A percentile compares a stretch with the other conserved stretches of the same genome.
Evolutionary conservation across 106 monocot species (phyloP).

Genomic region (Agapanthus africanus): DNA sequence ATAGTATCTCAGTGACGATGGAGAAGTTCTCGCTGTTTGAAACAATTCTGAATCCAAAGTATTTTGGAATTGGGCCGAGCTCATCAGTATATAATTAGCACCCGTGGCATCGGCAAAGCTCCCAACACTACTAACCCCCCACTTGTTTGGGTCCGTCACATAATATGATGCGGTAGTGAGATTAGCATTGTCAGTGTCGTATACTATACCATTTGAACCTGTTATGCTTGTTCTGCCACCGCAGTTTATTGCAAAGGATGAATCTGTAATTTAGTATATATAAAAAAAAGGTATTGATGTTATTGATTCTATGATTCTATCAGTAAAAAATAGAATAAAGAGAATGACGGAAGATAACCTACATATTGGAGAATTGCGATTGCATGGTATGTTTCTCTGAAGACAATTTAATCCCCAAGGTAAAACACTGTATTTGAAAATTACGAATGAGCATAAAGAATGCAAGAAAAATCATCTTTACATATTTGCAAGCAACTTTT

Average conservation of each 20-base stretch:
- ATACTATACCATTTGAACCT: constrained; percentile 34
- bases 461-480: too few species aligned
- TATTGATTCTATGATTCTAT: not conserved
- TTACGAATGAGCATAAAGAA: not conserved
- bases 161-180: constrained; percentile 64
- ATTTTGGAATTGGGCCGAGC: constrained; percentile 42
- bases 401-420: constrained; percentile 71
- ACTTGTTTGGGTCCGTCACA: constrained; percentile 38
- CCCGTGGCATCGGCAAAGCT: constrained; percentile 38
- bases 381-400: constrained; percentile 62
- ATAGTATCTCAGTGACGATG: constrained; percentile 90
- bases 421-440: constrained; percentile 34
- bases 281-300: not conserved
- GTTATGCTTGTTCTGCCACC: constrained; percentile 50
- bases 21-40: constrained; percentile 64
- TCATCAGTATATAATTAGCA: constrained; percentile 30
- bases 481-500: too few species aligned
- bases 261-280: constrained; percentile 38
- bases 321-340: not conserved
- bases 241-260: constrained; percentile 70
- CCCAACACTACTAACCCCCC: constrained; percentile 82
- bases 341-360: constrained; percentile 11
- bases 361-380: constrained; percentile 55
- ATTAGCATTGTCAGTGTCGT: constrained; percentile 46
- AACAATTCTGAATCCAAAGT: constrained; percentile 73